phyloP scores from a whole-genome alignment of 495 filamentous ascomycete species.

The Umbilicaria muhlenbergii region DNA sequence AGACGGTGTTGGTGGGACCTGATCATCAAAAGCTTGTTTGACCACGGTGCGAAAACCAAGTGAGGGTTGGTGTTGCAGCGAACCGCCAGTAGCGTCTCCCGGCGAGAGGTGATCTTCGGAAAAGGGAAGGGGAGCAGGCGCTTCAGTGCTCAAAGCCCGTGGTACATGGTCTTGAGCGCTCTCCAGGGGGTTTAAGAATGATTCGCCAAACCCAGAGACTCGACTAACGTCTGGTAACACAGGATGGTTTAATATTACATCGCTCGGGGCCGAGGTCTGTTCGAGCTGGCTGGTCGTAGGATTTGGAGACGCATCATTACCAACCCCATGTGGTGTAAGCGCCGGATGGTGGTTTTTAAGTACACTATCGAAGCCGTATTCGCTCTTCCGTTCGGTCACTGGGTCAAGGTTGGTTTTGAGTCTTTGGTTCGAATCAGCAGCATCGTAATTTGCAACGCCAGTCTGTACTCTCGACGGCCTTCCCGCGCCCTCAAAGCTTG shows the following conservation, averaged over 20 bases:
- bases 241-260: constrained; percentile 28
- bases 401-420: constrained; percentile 30
- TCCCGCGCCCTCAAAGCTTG: background rate
- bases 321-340: background rate
- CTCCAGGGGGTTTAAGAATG: constrained; percentile 15
- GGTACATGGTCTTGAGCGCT: constrained; percentile 7
- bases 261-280: background rate
- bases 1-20: constrained; percentile 40
- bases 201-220: constrained; percentile 46
- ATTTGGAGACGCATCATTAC: background rate
- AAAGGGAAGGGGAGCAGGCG: too few relatives aligned
- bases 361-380: constrained; percentile 34
- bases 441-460: constrained; percentile 7
- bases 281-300: background rate
- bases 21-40: constrained; percentile 48
- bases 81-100: background rate
- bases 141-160: too few relatives aligned
- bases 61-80: constrained; percentile 39
- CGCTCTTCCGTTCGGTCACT: constrained; percentile 41
- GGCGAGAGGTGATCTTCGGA: too few relatives aligned
- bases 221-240: constrained; percentile 49
- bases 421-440: constrained; percentile 10
- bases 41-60: constrained; percentile 52
- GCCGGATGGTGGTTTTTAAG: constrained; percentile 2
- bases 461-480: background rate